These are phyloP conservation scores for Venturia pyrina DNA, from an alignment of 2,329 filamentous ascomycete species.

Conservation along the genomic window DNA sequence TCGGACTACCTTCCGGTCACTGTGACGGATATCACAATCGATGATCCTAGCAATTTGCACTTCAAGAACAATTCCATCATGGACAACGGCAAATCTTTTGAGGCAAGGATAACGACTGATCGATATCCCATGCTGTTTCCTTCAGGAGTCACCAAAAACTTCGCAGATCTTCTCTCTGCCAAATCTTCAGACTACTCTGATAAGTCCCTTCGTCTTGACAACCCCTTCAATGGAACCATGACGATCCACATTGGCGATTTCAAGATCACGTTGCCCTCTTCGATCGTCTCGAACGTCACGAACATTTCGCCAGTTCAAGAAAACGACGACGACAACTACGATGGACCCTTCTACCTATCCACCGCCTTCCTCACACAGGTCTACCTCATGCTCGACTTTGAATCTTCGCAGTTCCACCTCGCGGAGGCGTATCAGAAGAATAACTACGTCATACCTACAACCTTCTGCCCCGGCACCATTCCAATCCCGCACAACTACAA, in stretches of 20 bases:
- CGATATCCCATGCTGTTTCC: constrained; percentile 33
- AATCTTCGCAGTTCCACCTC: constrained; percentile 30
- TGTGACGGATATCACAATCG: constrained; percentile 31
- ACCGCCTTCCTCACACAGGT: constrained; percentile 32
- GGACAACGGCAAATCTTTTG: constrained; percentile 22
- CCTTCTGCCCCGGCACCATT: constrained; percentile 30
- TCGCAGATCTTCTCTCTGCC: constrained; percentile 26
- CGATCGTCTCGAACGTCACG: constrained; percentile 25
- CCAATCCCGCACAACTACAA: constrained; percentile 25
- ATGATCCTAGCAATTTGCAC: constrained; percentile 18
- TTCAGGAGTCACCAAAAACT: constrained; percentile 30
- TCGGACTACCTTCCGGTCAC: constrained; percentile 28
- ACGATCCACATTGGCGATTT: constrained; percentile 33
- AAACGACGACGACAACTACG: constrained; percentile 16
- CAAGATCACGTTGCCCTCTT: constrained; percentile 28
- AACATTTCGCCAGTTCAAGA: constrained; percentile 18
- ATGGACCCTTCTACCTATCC: constrained; percentile 27
- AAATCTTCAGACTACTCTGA: constrained; percentile 21
- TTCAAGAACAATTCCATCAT: constrained; percentile 11
- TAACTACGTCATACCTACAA: constrained; percentile 30
- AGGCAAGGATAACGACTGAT: constrained; percentile 32
- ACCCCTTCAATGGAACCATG: constrained; percentile 29
- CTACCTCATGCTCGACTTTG: constrained; percentile 36
- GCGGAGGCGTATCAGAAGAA: constrained; percentile 29
- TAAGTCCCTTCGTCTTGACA: constrained; percentile 27